Evolutionary conservation across 805 yeast species (phyloP), one percentile per base, ranked within the genome.

Genomic region (Starmerella potacharoeniae): DNA sequence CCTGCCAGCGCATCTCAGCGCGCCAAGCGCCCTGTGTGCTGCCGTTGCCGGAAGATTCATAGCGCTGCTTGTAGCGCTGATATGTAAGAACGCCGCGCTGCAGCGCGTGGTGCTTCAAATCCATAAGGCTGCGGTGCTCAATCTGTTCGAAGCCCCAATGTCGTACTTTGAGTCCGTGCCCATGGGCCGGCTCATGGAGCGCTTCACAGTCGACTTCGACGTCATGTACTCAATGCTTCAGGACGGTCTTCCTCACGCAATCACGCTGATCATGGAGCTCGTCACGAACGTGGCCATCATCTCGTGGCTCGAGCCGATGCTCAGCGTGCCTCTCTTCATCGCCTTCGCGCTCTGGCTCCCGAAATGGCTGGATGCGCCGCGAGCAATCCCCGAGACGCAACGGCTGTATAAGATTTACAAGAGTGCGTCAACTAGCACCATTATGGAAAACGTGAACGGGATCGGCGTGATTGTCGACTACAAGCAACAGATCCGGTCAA

Each of bases 121-220:
- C 5, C 96, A 90, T 69, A 77, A 80, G 56, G 69, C 69, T 16
- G 88, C 90, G 95, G 80, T 88, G 5, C 70, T 69, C 14, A 66
- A 76, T 52, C 88, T 90, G 6, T 69, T 89, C 56, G 75, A 87
- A 59, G 90, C 96, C 0, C 93, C 95, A 49, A 84, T 86, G 88
- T 69, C 81, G 0, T 87, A 78, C 66, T 75, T 86, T 65, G 97
- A 90, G 69, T 86, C 95, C 0, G 88, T 96, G 0, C 96, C 96
- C 51, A 81, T 89, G 60, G 97, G 97, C 34, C 76, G 96, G 70
- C 79, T 90, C 53, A 75, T 88, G 69, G 88, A 5, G 16, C 29
- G 49, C 11, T 46, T 46, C 40, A 34, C 40, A 5, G 49, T 16
- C 8, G 49, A 46, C 37, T 8, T 44, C 5, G 49, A 16, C 1